These are phyloP conservation scores for Cyclanthera cordifolia DNA, from an alignment of 306 rosid species.

Conservation along the genomic window DNA sequence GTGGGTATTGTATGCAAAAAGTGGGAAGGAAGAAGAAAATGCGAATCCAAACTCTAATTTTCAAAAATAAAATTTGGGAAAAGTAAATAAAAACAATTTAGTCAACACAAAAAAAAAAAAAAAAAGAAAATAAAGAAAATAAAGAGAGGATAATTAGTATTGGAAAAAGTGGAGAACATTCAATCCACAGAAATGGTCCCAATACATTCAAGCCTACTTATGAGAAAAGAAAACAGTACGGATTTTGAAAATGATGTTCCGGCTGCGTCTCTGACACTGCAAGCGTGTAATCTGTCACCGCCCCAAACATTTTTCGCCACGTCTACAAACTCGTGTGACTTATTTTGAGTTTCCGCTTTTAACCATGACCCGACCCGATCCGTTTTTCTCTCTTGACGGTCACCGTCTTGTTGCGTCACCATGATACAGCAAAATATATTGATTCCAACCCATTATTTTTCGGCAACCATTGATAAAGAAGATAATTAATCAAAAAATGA, in stretches of 20 bases:
- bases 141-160: too few relatives aligned
- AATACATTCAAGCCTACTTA: conserved; percentile 7
- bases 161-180: neutral
- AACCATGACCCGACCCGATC: neutral
- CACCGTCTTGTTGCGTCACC: conserved; percentile 13
- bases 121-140: too few relatives aligned
- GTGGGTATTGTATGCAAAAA: too few relatives aligned
- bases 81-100: too few relatives aligned
- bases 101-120: too few relatives aligned
- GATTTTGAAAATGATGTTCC: neutral
- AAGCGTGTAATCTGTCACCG: conserved; percentile 14
- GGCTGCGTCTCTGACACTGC: conserved; percentile 5
- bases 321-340: neutral
- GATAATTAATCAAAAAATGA: too few relatives aligned
- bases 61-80: too few relatives aligned
- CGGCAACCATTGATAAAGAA: neutral
- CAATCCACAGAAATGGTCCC: neutral
- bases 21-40: too few relatives aligned
- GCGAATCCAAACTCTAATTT: too few relatives aligned
- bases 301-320: neutral
- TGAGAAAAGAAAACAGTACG: conserved; percentile 17
- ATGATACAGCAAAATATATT: too few relatives aligned
- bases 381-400: neutral
- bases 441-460: too few relatives aligned
- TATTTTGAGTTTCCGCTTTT: neutral